Evolutionary conservation across 1,284 basidiomycete genomes (phyloP), one percentile per base, ranked within the genome.

Genomic region (Puccinia sorghi): DNA sequence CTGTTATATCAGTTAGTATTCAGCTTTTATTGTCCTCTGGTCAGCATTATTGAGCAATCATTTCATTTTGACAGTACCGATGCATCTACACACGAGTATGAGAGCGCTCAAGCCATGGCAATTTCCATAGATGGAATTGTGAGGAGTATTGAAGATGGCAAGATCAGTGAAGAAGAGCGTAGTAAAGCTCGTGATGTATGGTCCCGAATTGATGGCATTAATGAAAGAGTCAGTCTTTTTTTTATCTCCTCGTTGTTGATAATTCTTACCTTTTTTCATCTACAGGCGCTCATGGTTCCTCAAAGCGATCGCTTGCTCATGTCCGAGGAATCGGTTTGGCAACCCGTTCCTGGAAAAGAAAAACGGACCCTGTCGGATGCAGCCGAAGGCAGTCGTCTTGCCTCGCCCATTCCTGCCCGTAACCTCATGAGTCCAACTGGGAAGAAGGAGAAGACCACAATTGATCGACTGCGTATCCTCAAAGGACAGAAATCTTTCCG

Each of bases 51-150:
- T 43, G 20, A 64, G 22, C 25, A 12, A 13, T 43, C 17, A 43
- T 48, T 25, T 43, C n/a, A 25, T 48, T 4, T 48, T 48, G 64
- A 43, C 22, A 78, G 76, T 63, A 97, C 96, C 11, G 96, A 98
- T 83, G 94, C 96, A 0, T 95, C 93, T 81, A 94, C 94, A 1
- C 94, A 91, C 83, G 96, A 99, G 86, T 99, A 97, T 83, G 96
- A 99, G 84, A 93, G 91, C 82, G 97, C 94, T 4, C 87, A 97
- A 56, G 90, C 91, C 83, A 96, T 98, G 93, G 94, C 97, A 0
- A 93, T 94, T 32, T 94, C 97, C 84, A 93, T 99, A 17, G 95
- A 99, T 86, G 90, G 89, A 15, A 95, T 98, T 81, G 94, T 99
- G 57, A 89, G 95, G 67, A 93, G 91, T 78, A 97, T 99, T 80